These are phyloP conservation scores for Nothophytophthora sp. DNA, from an alignment of 352 stramenopile genomes.

Conservation along the genomic window DNA sequence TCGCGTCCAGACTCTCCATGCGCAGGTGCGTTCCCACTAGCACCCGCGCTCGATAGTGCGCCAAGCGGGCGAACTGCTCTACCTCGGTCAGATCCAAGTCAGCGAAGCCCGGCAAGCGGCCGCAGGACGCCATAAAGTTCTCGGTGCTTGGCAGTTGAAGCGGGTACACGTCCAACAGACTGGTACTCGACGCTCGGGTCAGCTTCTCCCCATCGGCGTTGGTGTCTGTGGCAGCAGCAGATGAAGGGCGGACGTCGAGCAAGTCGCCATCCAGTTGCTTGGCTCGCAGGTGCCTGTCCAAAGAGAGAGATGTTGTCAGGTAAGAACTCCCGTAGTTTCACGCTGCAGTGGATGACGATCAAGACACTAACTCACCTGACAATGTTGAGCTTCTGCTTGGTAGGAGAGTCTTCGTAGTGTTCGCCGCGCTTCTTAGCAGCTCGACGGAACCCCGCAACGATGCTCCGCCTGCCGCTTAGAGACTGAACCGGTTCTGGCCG, in stretches of 20 bases:
- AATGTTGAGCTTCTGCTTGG: conserved; percentile 26
- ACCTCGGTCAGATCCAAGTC: conserved; percentile 52
- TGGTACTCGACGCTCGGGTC: conserved; percentile 1
- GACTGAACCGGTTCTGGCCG: too few relatives aligned
- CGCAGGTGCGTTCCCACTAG: conserved; percentile 30
- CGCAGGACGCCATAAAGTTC: conserved; percentile 19
- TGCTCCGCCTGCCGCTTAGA: background rate
- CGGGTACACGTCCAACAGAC: conserved; percentile 51
- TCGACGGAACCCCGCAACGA: too few relatives aligned
- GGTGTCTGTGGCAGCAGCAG: background rate
- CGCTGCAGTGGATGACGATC: background rate
- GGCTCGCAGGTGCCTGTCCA: conserved; percentile 13
- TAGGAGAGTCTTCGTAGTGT: conserved; percentile 15
- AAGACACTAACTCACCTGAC: conserved; percentile 23
- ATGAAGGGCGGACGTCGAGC: background rate
- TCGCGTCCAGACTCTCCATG: conserved; percentile 16
- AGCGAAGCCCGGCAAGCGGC: conserved; percentile 30
- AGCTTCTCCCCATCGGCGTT: background rate
- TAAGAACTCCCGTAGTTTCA: too few relatives aligned
- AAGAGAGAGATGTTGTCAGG: background rate
- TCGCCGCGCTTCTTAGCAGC: conserved; percentile 9
- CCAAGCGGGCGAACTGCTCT: conserved; percentile 52
- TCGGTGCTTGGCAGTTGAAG: conserved; percentile 21
- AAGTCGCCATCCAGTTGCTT: conserved; percentile 20
- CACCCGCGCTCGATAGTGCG: conserved; percentile 61